Conservation (phyloP, 2,329 filamentous ascomycete species). For the Clonostachys byssicola region DNA sequence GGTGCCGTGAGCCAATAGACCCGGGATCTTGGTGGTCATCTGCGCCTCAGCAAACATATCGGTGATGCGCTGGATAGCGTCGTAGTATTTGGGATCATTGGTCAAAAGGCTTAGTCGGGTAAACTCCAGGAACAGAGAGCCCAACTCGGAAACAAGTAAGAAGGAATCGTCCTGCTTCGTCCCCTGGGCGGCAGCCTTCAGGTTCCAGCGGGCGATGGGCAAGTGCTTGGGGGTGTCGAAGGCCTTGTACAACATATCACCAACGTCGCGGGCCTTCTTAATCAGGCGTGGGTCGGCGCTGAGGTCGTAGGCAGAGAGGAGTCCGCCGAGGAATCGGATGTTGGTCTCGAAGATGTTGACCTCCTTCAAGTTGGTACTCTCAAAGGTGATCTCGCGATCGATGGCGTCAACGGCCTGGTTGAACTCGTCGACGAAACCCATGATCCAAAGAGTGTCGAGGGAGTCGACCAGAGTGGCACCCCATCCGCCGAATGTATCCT, state of each 20-base stretch:
- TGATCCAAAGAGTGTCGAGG: slow-evolving; percentile 20
- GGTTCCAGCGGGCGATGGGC: slow-evolving; percentile 36
- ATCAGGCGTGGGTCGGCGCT: slow-evolving; percentile 39
- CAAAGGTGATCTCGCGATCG: slow-evolving; percentile 40
- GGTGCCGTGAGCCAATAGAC: slow-evolving; percentile 67
- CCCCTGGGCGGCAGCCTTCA: slow-evolving; percentile 12
- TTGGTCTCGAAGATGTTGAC: slow-evolving; percentile 52
- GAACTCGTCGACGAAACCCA: slow-evolving; percentile 38
- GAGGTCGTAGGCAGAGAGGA: slow-evolving; percentile 46
- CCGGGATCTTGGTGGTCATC: slow-evolving; percentile 62
- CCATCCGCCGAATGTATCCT: slow-evolving; percentile 56
- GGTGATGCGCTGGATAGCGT: slow-evolving; percentile 68
- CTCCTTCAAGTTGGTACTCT: slow-evolving; percentile 30
- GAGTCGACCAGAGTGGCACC: slow-evolving; percentile 56
- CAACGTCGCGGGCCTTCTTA: slow-evolving; percentile 44
- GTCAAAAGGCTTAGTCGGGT: slow-evolving; percentile 68
- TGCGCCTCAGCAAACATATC: slow-evolving; percentile 63
- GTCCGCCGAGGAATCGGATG: slow-evolving; percentile 47
- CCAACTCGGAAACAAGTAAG: slow-evolving; percentile 54
- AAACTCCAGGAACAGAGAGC: slow-evolving; percentile 67
- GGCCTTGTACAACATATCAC: slow-evolving; percentile 48
- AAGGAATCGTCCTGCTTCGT: slow-evolving; percentile 4
- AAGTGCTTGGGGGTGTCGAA: slow-evolving; percentile 52
- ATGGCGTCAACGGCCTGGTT: slow-evolving; percentile 4
- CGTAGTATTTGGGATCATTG: slow-evolving; percentile 66